These are phyloP conservation scores for Zygosaccharomyces sapae DNA, from an alignment of 1,139 yeast genomes.

Conservation along the genomic window DNA sequence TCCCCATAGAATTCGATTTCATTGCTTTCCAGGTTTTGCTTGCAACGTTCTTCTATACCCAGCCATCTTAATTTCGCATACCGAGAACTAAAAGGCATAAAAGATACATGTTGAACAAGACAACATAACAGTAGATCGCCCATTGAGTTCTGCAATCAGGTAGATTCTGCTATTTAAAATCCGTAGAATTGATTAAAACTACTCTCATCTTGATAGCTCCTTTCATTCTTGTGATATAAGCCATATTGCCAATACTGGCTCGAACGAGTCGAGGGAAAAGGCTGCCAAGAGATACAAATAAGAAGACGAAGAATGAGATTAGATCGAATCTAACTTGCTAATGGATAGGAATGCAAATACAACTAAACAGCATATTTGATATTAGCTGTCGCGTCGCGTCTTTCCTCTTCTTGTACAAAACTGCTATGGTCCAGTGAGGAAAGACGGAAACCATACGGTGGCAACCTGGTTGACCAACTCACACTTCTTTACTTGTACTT, in stretches of 20 bases:
- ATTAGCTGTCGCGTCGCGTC: slow-evolving; percentile 4
- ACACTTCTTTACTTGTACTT: not conserved
- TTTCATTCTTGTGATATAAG: not conserved
- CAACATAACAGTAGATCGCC: not conserved
- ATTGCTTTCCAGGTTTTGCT: too few relatives aligned
- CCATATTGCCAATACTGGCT: not conserved
- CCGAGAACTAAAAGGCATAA: not conserved
- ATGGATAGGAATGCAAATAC: not conserved
- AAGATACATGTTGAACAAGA: not conserved
- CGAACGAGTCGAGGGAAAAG: not conserved
- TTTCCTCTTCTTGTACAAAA: slow-evolving; percentile 6
- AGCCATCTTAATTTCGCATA: not conserved
- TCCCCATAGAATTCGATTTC: too few relatives aligned
- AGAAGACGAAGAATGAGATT: not conserved
- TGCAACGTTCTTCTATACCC: not conserved
- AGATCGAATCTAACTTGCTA: not conserved
- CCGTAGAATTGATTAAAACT: not conserved
- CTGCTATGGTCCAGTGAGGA: slow-evolving; percentile 3
- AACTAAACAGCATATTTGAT: too few relatives aligned
- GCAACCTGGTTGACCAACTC: slow-evolving; percentile 1
- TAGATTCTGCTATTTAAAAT: not conserved
- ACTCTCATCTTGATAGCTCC: not conserved
- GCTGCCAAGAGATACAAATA: not conserved
- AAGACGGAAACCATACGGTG: slow-evolving; percentile 3
- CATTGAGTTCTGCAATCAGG: not conserved